Conservation (phyloP, 108 stramenopile genomes). For the Skeletonema marinoi region DNA sequence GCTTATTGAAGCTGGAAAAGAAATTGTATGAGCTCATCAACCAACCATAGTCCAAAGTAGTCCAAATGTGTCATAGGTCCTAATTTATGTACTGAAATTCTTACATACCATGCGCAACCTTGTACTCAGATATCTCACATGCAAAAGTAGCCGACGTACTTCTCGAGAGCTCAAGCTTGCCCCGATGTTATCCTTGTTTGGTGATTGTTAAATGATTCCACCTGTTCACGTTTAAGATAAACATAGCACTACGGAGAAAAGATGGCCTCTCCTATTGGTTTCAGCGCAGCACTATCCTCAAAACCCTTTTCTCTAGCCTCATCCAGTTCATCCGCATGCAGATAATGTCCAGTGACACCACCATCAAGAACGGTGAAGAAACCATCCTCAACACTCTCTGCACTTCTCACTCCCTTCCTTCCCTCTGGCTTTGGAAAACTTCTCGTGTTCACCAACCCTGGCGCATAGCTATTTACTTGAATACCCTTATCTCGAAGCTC, state of each 20-base stretch:
- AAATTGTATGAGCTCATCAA: too few species aligned
- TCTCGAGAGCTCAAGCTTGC: too few species aligned
- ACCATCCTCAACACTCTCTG: conserved; percentile 60
- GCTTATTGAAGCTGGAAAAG: too few species aligned
- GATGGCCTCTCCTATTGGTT: conserved; percentile 54
- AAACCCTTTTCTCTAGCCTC: conserved; percentile 41
- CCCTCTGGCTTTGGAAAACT: conserved; percentile 66
- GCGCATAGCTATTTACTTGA: conserved; percentile 62
- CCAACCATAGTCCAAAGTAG: too few species aligned
- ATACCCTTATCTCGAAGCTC: conserved; percentile 54
- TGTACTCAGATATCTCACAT: too few species aligned
- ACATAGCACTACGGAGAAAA: conserved; percentile 14
- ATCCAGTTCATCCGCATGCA: conserved; percentile 72
- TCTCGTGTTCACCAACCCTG: conserved; percentile 65
- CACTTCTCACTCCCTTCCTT: conserved; percentile 55
- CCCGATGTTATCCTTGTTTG: too few species aligned
- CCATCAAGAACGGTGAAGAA: conserved; percentile 46
- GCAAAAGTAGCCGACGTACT: too few species aligned
- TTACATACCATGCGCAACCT: too few species aligned
- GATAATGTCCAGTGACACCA: conserved; percentile 55
- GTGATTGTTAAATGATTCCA: too few species aligned
- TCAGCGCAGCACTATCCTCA: conserved; percentile 50
- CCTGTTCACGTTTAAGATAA: not conserved
- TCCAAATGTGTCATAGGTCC: too few species aligned
- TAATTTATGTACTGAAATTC: too few species aligned